Evolutionary conservation across 1,284 basidiomycete species (phyloP).

Genomic region (Psilocybe mexicana): DNA sequence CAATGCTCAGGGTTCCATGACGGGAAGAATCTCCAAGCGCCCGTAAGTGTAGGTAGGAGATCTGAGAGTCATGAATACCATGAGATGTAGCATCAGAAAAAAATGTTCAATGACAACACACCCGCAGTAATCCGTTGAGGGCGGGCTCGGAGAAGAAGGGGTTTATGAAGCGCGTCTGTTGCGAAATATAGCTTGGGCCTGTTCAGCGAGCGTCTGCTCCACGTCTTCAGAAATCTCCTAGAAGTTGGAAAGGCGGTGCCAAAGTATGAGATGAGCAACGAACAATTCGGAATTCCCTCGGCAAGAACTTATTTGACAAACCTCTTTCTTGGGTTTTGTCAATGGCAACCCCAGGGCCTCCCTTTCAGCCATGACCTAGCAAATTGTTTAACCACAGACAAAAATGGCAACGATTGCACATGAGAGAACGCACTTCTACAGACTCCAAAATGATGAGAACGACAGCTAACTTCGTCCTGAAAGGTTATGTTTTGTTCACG

Average conservation of each 20-base stretch:
- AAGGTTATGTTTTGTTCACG: constrained; percentile 15
- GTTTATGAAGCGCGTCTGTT: constrained; percentile 11
- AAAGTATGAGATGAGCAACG: background rate
- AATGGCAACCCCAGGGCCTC: constrained; percentile 29
- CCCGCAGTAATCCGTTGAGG: background rate
- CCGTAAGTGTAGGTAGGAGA: too few relatives aligned
- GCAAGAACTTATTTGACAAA: constrained; percentile 14
- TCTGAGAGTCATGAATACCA: background rate
- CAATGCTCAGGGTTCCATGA: background rate
- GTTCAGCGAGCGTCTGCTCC: constrained; percentile 23
- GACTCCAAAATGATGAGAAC: constrained; percentile 11
- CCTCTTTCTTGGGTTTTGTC: constrained; percentile 26
- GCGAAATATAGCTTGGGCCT: constrained; percentile 21
- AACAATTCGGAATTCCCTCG: background rate
- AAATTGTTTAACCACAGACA: background rate
- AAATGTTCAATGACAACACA: background rate
- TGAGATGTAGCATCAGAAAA: background rate
- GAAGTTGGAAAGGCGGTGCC: background rate
- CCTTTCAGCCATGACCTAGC: constrained; percentile 35
- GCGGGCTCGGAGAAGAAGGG: constrained; percentile 2
- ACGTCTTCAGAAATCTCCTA: constrained; percentile 22
- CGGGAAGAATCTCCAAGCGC: too few relatives aligned
- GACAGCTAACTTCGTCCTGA: background rate
- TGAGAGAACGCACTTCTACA: constrained; percentile 30
- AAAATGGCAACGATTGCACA: background rate